These are phyloP conservation scores for Fragaria nilgerrensis DNA, from an alignment of 306 rosid species.

Conservation along the genomic window DNA sequence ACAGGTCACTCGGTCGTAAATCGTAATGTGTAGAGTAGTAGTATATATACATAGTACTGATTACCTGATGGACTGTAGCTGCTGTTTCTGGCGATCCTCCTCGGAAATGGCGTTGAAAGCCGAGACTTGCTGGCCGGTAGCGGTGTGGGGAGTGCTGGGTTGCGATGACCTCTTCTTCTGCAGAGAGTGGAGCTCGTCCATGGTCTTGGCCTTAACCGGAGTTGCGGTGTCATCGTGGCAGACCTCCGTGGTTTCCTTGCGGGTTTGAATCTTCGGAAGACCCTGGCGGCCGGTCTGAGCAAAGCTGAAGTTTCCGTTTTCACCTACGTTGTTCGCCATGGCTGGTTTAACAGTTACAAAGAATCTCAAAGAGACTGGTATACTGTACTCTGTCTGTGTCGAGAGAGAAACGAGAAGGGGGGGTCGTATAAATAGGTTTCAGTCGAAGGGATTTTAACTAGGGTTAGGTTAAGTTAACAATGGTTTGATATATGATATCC, in stretches of 20 bases:
- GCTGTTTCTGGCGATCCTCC: slow-evolving; percentile 55
- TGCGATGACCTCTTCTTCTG: slow-evolving; percentile 65
- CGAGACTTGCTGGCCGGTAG: slow-evolving; percentile 27
- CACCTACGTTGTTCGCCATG: slow-evolving; percentile 32
- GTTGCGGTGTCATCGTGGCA: slow-evolving; percentile 77
- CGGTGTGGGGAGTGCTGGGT: slow-evolving; percentile 67
- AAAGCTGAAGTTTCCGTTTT: slow-evolving; percentile 37
- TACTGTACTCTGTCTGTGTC: neutral
- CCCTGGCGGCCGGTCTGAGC: slow-evolving; percentile 35
- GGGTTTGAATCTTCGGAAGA: slow-evolving; percentile 55
- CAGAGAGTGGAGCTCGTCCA: slow-evolving; percentile 81
- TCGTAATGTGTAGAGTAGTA: neutral
- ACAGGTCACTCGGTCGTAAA: too few species aligned
- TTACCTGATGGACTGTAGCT: slow-evolving; percentile 81
- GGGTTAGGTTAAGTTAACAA: neutral
- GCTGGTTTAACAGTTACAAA: neutral
- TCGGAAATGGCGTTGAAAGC: slow-evolving; percentile 49
- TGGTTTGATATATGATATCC: neutral
- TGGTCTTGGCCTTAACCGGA: slow-evolving; percentile 67
- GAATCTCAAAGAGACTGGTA: neutral
- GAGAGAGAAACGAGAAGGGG: neutral
- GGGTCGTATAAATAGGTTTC: slow-evolving; percentile 10
- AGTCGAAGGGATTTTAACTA: neutral
- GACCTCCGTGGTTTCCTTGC: slow-evolving; percentile 30
- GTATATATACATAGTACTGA: neutral